A percentile compares a stretch with the other conserved stretches of the same genome.
These are phyloP conservation scores for Lycium barbarum DNA, from an alignment of 257 asterid genomes.

Conservation along the genomic window DNA sequence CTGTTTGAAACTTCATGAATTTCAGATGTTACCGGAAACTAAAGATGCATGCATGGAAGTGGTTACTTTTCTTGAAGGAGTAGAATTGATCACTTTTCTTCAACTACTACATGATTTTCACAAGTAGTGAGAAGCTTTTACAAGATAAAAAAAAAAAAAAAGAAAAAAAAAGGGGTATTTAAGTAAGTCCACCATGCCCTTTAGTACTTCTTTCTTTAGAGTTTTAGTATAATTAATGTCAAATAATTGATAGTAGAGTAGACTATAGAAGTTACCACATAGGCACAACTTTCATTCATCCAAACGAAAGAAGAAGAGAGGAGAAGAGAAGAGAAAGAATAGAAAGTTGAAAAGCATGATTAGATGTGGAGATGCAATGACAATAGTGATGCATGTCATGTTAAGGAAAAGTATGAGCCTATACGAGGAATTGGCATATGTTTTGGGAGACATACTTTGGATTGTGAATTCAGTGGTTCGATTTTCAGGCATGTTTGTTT, in stretches of 20 bases:
- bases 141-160: conserved; percentile 11
- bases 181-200: conserved; percentile 28
- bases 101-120: neutral
- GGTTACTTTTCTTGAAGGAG: neutral
- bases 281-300: neutral
- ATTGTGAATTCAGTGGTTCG: conserved; percentile 35
- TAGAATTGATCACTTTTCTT: neutral
- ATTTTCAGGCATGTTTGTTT: conserved; percentile 37
- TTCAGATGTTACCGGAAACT: neutral
- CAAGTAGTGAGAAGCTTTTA: neutral
- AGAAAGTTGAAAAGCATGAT: conserved; percentile 27
- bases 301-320: neutral
- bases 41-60: neutral
- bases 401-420: conserved; percentile 40
- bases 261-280: neutral
- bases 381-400: conserved; percentile 40
- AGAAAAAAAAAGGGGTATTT: conserved; percentile 31
- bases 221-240: neutral
- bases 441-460: conserved; percentile 38
- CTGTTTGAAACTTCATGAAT: neutral
- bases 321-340: neutral
- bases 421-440: conserved; percentile 31
- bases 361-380: conserved; percentile 37
- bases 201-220: neutral
- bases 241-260: conserved; percentile 20